Evolutionary conservation across 2,329 filamentous ascomycete species (phyloP), one percentile per base, ranked within the genome.

Genomic region (Claviceps fusiformis): DNA sequence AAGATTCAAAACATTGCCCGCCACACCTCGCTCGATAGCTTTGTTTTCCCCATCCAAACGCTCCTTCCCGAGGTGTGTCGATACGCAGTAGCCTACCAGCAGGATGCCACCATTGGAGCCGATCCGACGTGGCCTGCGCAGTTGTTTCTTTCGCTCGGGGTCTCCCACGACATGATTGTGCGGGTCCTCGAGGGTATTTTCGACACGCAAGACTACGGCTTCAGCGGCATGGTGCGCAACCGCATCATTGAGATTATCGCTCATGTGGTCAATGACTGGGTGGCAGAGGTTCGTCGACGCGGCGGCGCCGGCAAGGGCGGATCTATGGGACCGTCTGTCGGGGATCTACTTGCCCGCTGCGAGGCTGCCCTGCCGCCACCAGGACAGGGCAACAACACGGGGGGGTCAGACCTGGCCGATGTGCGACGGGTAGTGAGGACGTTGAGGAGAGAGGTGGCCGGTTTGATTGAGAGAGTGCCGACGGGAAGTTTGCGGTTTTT

Each of bases 1-100:
- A 78, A 79, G 63, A 76, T 87, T 47, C 78, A 82, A 57, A 78
- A 79, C 55, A 83, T 86, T 62, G 81, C 82, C 37, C 79, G 85
- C 62, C 79, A 81, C 47, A 81, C 83, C 17, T 79, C 79, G 10
- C 75, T 82, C 27, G 82, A 84, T 65, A 82, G 82, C 64, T 79
- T 82, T 59, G 80, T 85, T 55, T 86, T 87, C 70, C 82, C 81
- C 0, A 78, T 85, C 8, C 71, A 76, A 55, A 73, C 75, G 1
- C 72, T 87, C 0, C 73, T 87, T 11, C 80, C 80, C 0, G 75
- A 83, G 58, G 68, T 87, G 8, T 85, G 83, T 67, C 74, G 74
- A 27, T 87, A 86, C 61, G 77, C 81, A 1, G 68, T 81, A 41
- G 77, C 79, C 56, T 72, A 79, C 57, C 74, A 77, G 54, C 80